Base-by-base conservation (phyloP, 305 asterid genomes). In the Solanum aculeatissimum region DNA sequence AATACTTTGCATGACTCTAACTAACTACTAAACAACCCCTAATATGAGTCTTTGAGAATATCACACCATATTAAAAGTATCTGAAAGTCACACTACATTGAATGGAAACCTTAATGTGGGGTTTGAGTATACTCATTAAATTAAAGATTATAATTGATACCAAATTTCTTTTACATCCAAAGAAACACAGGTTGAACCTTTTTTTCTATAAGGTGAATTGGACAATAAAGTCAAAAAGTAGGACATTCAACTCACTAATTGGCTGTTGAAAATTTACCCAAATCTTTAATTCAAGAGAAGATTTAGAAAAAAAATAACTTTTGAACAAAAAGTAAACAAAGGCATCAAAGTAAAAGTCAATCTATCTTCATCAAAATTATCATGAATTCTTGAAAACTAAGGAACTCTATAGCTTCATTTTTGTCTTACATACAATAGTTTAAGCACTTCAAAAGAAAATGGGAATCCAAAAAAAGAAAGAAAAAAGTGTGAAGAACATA, bases 261-360 rank as follows among this genome's bases (percentile, higher is more conserved):
- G 43, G 81, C 16, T 25, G 62, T 75, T 25, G 43, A 25, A 75
- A 27, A 16, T 27, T 4, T 75, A 49, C 45, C 42, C 82, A 75
- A 49, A 75, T 75, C 82, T 49, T 75, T 49, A 63, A 75, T 15
- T 9, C 18, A 75, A 49, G 63, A 75, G 63, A 75, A 75, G 43
- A 75, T 75, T 27, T 6, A 55, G 6, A 25, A 49, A 23, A 74
- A 74, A 49, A 4, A 13, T 3, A 74, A 23, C 80, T 72, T 72
- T 1, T 72, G 38, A 74, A 71, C 57, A 43, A 72, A 69, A 47
- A 23, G 42, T 72, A 23, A 72, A 45, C 80, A 75, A 75, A 75
- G 63, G 25, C 45, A 27, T 27, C 27, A 75, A 27, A 75, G 13
- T 49, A 49, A 49, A 75, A 49, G 27, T 75, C 82, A 75, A 47